These are phyloP conservation scores for Hemileia vastatrix DNA, from an alignment of 1,284 basidiomycete genomes.

Conservation along the genomic window DNA sequence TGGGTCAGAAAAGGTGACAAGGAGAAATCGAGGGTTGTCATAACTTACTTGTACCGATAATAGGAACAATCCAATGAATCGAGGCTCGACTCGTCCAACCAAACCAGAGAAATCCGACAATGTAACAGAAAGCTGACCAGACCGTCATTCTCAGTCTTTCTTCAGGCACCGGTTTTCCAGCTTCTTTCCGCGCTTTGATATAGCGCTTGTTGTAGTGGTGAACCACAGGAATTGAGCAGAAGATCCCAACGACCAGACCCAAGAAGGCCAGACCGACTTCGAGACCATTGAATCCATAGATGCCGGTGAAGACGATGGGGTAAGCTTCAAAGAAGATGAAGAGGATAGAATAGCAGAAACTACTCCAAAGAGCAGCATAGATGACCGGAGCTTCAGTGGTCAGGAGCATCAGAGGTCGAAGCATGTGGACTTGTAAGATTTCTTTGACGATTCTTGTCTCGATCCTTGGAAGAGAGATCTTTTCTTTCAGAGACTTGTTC, in stretches of 20 bases:
- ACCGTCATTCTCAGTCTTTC: no score
- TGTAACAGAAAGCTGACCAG: no score
- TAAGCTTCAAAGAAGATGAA: constrained; percentile 35
- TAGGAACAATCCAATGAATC: constrained; percentile 30
- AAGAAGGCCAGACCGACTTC: constrained; percentile 30
- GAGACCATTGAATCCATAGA: constrained; percentile 31
- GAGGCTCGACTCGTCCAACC: constrained; percentile 21
- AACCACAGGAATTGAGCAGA: constrained; percentile 15
- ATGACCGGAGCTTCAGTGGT: constrained; percentile 27
- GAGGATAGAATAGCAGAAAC: constrained; percentile 27
- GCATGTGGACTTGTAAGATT: constrained; percentile 27
- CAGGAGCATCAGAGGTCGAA: constrained; percentile 28
- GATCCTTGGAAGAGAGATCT: constrained; percentile 24
- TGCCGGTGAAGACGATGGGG: constrained; percentile 27
- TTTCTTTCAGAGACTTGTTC: constrained; percentile 24
- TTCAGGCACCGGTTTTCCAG: not conserved
- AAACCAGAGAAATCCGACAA: no score
- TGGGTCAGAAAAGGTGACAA: not conserved
- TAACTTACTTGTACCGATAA: constrained; percentile 17
- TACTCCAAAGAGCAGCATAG: constrained; percentile 28
- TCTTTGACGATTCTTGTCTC: constrained; percentile 3
- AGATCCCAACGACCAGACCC: constrained; percentile 31
- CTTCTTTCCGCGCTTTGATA: not conserved
- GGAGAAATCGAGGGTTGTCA: not conserved
- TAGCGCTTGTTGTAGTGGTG: not conserved